Percentiles rank a stretch among this genome's conserved stretches.
Evolutionary conservation across 306 rosid genomes (phyloP).

Genomic region (Trifolium dubium): DNA sequence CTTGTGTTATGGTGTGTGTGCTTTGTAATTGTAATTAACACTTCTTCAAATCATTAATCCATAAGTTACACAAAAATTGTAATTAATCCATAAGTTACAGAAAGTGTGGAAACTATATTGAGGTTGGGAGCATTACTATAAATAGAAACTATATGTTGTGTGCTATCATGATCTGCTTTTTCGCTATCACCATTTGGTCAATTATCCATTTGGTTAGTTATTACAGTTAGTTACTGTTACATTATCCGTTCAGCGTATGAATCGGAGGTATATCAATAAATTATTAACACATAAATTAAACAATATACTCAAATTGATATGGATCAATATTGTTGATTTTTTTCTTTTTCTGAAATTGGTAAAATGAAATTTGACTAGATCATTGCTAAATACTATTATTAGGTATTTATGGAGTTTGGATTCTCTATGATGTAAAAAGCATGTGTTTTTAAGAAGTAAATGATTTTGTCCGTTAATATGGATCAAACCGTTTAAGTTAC

Average conservation of each 20-base stretch:
- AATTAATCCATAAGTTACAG: neutral
- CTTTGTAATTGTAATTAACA: neutral
- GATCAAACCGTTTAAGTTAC: no score
- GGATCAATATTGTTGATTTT: no score
- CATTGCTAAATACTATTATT: no score
- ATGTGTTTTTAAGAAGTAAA: no score
- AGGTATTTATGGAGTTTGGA: no score
- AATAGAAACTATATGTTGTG: neutral
- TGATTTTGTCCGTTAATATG: no score
- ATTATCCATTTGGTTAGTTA: neutral
- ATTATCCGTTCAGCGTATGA: neutral
- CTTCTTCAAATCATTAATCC: neutral
- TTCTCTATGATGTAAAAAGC: no score
- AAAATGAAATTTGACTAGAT: no score
- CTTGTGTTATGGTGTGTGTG: neutral
- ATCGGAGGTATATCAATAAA: neutral
- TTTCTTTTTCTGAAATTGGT: no score
- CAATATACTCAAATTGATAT: neutral
- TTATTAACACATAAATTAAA: no score
- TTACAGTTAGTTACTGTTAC: neutral
- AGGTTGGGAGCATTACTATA: neutral
- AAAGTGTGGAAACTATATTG: slow-evolving; percentile 10
- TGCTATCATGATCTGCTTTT: neutral
- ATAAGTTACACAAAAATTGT: neutral
- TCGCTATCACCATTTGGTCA: neutral